Percentiles rank a stretch among this genome's conserved stretches.
Evolutionary conservation across 2,329 filamentous ascomycete species (phyloP).

Genomic region (Penicillium sp.): DNA sequence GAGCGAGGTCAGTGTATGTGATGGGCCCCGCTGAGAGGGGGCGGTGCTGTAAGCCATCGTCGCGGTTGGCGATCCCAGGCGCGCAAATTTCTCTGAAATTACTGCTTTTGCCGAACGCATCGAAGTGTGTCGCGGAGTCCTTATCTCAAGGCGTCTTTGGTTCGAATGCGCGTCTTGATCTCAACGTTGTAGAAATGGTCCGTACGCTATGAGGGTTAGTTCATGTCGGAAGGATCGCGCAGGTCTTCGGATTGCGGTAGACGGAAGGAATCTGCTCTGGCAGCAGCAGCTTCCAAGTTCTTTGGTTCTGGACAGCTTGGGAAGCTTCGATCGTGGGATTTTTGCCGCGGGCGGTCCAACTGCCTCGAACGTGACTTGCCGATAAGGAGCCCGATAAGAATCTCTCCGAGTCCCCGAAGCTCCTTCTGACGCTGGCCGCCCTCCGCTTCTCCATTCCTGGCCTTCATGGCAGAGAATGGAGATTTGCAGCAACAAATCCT

Average conservation of each 20-base stretch:
- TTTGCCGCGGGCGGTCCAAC: slow-evolving; percentile 30
- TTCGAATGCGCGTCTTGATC: slow-evolving; percentile 1
- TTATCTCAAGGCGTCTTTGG: neutral
- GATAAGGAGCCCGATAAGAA: slow-evolving; percentile 9
- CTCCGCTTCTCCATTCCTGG: slow-evolving; percentile 7
- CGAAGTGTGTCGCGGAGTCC: neutral
- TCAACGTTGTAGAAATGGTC: neutral
- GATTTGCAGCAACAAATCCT: slow-evolving; percentile 52
- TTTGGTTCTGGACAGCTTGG: neutral
- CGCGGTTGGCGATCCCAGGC: slow-evolving; percentile 21
- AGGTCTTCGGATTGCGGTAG: neutral
- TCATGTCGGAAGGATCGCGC: slow-evolving; percentile 3
- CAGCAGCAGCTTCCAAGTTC: slow-evolving; percentile 6
- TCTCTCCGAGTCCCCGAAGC: neutral
- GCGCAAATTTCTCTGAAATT: slow-evolving; percentile 38
- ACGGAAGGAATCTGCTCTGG: neutral
- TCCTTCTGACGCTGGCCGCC: neutral
- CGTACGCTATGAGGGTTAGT: slow-evolving; percentile 10
- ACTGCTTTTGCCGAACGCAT: slow-evolving; percentile 48
- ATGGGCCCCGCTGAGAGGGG: slow-evolving; percentile 31
- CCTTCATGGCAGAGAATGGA: slow-evolving; percentile 48
- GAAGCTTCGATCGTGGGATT: slow-evolving; percentile 13
- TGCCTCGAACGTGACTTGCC: slow-evolving; percentile 20
- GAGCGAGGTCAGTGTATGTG: slow-evolving; percentile 72
- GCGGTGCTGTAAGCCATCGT: slow-evolving; percentile 34